Evolutionary conservation across 768 basidiomycete genomes (phyloP), one percentile per base, ranked within the genome.

Genomic region (Collybia sordida): DNA sequence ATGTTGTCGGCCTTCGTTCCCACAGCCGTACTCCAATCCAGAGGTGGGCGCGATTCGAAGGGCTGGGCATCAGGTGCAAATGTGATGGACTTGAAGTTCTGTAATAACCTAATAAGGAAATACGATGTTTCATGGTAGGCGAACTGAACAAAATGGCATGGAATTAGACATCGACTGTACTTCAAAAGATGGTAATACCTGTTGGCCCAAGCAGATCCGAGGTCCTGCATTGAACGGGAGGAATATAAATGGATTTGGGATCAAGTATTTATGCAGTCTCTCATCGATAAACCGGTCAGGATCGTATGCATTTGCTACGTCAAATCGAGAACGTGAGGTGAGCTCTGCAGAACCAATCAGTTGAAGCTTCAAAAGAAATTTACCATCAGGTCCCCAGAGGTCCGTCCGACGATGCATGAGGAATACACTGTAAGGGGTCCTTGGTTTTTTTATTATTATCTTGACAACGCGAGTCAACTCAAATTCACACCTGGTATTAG

Each of bases 241-340:
- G 61, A 80, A 81, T 34, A 80, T 77, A 70, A 77, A 82, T 0
- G 83, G 82, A 54, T 83, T 82, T 5, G 75, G 71, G 0, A 70
- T 75, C 52, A 82, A 59, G 54, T 85, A 82, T 53, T 79, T 82
- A 3, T 73, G 68, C 36, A 83, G 45, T 3, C 85, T 72, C 24
- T 79, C 77, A 52, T 88, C 85, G 35, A 88, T 61, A 72, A 85
- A 87, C 1, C 85, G 73, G 51, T 85, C 80, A 0, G 86, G 86
- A 58, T 87, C 85, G 54, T 86, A 88, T 49, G 66, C 55, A 3
- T 75, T 60, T n/a, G 83, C 82, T 83, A 42, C 27, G 11, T 27
- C 27, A 27, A 11, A 27, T 27, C 27, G 11, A 11, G 11, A 27
- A 27, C 27, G 27, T 27, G 11, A 27, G 5, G 21, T n/a, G 15